A percentile compares a stretch with the other conserved stretches of the same genome.
phyloP scores from a whole-genome alignment of 2,329 filamentous ascomycete species.

The Cladosporium phlei region DNA sequence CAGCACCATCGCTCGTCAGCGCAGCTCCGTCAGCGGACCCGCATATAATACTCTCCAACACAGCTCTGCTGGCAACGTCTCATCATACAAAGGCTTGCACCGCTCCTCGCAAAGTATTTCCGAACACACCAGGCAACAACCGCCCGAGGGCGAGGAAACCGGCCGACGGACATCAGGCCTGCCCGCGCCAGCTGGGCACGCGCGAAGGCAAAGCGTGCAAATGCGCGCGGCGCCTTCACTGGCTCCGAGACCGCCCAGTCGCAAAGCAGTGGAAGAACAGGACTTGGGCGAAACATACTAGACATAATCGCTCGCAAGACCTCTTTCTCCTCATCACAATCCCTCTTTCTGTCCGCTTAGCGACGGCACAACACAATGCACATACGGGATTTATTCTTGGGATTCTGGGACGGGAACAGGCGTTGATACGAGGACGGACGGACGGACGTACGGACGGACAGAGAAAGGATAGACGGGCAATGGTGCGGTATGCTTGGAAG shows the following conservation, averaged over 20 bases:
- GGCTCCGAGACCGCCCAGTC: constrained; percentile 44
- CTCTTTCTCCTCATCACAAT: too few species aligned
- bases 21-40: constrained; percentile 44
- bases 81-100: constrained; percentile 19
- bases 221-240: constrained; percentile 25
- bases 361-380: too few species aligned
- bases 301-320: neutral
- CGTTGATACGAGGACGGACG: too few species aligned
- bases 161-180: constrained; percentile 41
- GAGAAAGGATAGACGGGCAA: too few species aligned
- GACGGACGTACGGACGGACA: too few species aligned
- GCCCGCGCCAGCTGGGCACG: constrained; percentile 42
- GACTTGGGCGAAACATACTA: constrained; percentile 35
- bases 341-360: neutral
- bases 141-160: constrained; percentile 19
- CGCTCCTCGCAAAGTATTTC: constrained; percentile 24
- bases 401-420: too few species aligned
- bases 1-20: constrained; percentile 2
- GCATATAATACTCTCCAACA: constrained; percentile 30
- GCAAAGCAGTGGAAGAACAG: constrained; percentile 35
- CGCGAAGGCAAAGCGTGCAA: constrained; percentile 18
- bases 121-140: constrained; percentile 35
- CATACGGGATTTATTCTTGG: too few species aligned
- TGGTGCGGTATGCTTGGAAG: too few species aligned
- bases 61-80: constrained; percentile 7